Percentiles rank a stretch among this genome's conserved stretches.
Conservation (phyloP, 2,329 filamentous ascomycete genomes). For the Botrytis tulipae region DNA sequence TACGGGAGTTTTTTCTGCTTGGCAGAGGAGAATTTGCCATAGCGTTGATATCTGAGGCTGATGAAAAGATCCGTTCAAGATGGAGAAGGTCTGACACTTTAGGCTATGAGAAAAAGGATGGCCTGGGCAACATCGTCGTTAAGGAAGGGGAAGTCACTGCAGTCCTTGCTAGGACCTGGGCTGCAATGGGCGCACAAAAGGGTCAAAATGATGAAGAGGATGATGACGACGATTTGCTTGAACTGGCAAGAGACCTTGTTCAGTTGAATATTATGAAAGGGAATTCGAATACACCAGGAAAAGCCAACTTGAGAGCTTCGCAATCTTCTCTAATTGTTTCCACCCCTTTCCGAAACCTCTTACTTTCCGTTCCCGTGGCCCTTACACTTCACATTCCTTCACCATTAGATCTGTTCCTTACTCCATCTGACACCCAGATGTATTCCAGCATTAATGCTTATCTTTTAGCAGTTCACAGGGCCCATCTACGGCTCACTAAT, state of each 20-base stretch:
- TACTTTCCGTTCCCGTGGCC: slow-evolving; percentile 73
- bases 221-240: slow-evolving; percentile 73
- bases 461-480: slow-evolving; percentile 78
- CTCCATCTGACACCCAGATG: slow-evolving; percentile 68
- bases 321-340: slow-evolving; percentile 28
- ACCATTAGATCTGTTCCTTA: slow-evolving; percentile 84
- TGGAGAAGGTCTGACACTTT: slow-evolving; percentile 64
- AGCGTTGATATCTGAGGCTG: slow-evolving; percentile 80
- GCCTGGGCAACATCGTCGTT: slow-evolving; percentile 62
- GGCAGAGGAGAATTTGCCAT: slow-evolving; percentile 89
- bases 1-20: slow-evolving; percentile 85
- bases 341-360: slow-evolving; percentile 72
- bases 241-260: slow-evolving; percentile 76
- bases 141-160: slow-evolving; percentile 86
- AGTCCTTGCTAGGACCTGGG: slow-evolving; percentile 75
- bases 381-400: slow-evolving; percentile 72
- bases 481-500: slow-evolving; percentile 78
- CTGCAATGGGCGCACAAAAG: slow-evolving; percentile 72
- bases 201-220: slow-evolving; percentile 68
- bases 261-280: slow-evolving; percentile 62
- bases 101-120: slow-evolving; percentile 56
- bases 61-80: slow-evolving; percentile 72
- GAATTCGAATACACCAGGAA: slow-evolving; percentile 41
- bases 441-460: slow-evolving; percentile 90
- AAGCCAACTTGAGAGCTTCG: slow-evolving; percentile 28